Conservation (phyloP, 2,329 filamentous ascomycete genomes). For the Amesomyces nigricolor region DNA sequence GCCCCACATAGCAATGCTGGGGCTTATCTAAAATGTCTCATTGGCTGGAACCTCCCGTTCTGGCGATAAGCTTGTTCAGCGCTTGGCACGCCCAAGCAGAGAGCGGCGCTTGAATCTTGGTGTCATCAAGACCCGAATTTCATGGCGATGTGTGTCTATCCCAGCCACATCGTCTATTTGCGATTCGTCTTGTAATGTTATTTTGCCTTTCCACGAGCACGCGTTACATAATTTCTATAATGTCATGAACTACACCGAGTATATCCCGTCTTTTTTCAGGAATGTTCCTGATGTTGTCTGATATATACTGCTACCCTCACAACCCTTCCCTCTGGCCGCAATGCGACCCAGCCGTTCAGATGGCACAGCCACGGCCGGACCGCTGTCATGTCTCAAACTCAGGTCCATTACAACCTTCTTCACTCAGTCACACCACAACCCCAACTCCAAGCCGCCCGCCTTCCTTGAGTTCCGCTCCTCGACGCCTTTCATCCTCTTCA, state of each 20-base stretch:
- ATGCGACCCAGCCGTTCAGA: neutral
- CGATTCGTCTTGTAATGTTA: too few species aligned
- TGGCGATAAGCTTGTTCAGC: neutral
- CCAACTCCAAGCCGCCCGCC: conserved; percentile 27
- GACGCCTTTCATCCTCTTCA: conserved; percentile 34
- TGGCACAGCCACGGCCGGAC: neutral
- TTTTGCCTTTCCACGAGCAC: too few species aligned
- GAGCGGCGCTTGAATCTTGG: too few species aligned
- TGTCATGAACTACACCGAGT: too few species aligned
- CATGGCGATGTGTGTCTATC: too few species aligned
- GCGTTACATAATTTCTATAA: too few species aligned
- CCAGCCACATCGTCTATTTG: too few species aligned
- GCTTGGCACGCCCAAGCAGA: too few species aligned
- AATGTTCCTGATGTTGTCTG: too few species aligned
- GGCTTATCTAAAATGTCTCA: neutral
- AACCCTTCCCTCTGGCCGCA: neutral
- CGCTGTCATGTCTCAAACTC: neutral
- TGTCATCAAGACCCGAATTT: too few species aligned
- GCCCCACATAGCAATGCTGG: conserved; percentile 8
- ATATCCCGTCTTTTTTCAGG: too few species aligned
- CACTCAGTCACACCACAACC: neutral
- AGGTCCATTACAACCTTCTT: neutral
- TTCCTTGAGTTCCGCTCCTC: conserved; percentile 38
- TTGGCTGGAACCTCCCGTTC: neutral
- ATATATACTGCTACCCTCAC: too few species aligned